These are phyloP conservation scores for Metarhizium sp. DNA, from an alignment of 2,329 filamentous ascomycete genomes.

Conservation along the genomic window DNA sequence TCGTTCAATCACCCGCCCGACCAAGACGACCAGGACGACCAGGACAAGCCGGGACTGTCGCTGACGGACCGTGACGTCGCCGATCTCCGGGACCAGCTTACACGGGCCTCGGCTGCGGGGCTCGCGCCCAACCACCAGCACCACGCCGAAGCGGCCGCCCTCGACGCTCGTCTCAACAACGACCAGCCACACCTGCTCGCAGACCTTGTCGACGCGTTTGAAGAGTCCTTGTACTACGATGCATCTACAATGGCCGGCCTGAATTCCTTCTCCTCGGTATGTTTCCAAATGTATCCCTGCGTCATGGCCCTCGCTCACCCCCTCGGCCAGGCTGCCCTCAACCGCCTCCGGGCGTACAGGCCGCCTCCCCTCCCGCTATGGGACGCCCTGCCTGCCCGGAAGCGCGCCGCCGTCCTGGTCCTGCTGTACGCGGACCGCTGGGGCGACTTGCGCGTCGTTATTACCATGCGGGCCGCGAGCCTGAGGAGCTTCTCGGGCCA, in stretches of 20 bases:
- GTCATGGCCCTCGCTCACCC: neutral
- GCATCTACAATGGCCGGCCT: constrained; percentile 46
- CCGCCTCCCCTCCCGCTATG: constrained; percentile 53
- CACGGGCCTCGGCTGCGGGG: constrained; percentile 3
- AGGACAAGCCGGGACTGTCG: neutral
- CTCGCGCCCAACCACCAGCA: neutral
- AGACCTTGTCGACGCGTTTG: neutral
- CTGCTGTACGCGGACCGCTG: constrained; percentile 76
- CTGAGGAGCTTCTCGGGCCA: constrained; percentile 69
- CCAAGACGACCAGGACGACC: too few species aligned
- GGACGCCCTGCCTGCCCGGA: constrained; percentile 50
- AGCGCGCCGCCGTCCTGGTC: constrained; percentile 79
- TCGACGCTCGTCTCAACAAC: neutral
- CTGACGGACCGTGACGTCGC: constrained; percentile 15
- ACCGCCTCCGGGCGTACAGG: constrained; percentile 50
- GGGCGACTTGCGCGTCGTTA: constrained; percentile 66
- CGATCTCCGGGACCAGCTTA: constrained; percentile 6
- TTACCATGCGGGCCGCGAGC: constrained; percentile 57
- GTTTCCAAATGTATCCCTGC: constrained; percentile 16
- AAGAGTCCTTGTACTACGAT: constrained; percentile 47
- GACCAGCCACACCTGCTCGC: constrained; percentile 2
- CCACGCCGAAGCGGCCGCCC: neutral
- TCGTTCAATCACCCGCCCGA: too few species aligned
- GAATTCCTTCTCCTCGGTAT: constrained; percentile 43
- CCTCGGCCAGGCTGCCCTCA: constrained; percentile 41